Conservation (phyloP, 345 rosid species). For the Excoecaria agallocha region DNA sequence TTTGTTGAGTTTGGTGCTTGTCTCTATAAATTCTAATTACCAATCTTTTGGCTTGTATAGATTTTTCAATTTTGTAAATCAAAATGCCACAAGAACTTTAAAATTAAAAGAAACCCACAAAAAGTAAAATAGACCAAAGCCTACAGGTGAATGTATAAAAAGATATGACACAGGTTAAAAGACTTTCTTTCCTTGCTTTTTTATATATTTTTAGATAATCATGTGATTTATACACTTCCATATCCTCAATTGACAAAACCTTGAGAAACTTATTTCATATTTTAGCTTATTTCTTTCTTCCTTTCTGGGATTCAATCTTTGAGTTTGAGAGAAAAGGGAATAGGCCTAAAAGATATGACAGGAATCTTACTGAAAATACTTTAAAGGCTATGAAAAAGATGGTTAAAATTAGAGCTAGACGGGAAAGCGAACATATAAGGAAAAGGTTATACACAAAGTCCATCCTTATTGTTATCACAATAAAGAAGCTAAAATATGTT, state of each 20-base stretch:
- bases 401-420: conserved; percentile 55
- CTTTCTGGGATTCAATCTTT: conserved; percentile 66
- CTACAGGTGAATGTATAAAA: conserved; percentile 68
- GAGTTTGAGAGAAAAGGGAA: conserved; percentile 96
- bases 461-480: not conserved
- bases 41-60: conserved; percentile 34
- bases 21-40: not conserved
- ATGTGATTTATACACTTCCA: not conserved
- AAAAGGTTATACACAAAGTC: conserved; percentile 39
- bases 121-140: conserved; percentile 98
- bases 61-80: conserved; percentile 87
- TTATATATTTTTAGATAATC: not conserved
- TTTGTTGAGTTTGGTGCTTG: not conserved
- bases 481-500: not conserved
- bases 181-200: not conserved
- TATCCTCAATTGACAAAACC: not conserved
- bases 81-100: conserved; percentile 87
- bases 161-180: conserved; percentile 88
- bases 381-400: conserved; percentile 84
- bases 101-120: conserved; percentile 98
- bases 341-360: conserved; percentile 93
- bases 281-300: not conserved
- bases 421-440: conserved; percentile 51
- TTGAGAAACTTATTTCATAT: too few species aligned
- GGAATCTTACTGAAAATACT: conserved; percentile 67